Base-by-base conservation (phyloP, 345 rosid species). In the Atalantia buxifolia region DNA sequence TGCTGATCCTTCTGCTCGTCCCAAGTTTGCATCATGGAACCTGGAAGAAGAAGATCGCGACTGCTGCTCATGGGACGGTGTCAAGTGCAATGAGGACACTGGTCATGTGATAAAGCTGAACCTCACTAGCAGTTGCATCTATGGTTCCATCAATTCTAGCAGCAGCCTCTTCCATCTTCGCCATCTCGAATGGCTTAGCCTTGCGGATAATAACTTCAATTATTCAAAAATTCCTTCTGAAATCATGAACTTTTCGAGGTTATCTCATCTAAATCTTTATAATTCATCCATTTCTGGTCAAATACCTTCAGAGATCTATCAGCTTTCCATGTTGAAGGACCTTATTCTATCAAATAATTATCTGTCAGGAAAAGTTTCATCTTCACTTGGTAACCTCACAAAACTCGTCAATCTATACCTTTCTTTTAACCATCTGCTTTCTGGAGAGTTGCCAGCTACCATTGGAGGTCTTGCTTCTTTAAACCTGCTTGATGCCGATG, bases 51-150 rank as follows among this genome's bases (percentile, higher is more conserved):
- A 30, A 57, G 76, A 38, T 50, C 4, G 25, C 2, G 75, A 65
- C n/a, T 80, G 83, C 71, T 83, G 84, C 81, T 59, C 62, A 16
- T 83, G 86, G 81, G 81, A 25, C 0, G 83, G 81, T 12, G 48
- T 83, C 25, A 35, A 55, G 22, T 80, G 81, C 13, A 38, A 83
- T 31, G 62, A 67, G 5, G 50, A 35, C 8, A 30, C 75, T 4
- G 68, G 79, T 9, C 76, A 74, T 53, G 78, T 77, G 16, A 50
- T 76, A n/a, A 69, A 36, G 14, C 80, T 83, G 61, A 0, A 72
- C 38, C 76, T 72, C 48, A 38, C 9, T 1, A 59, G 53, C 5
- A 14, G 55, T 13, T 60, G 28, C 13, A 50, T 74, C 76, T 36
- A 35, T n/a, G 67, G 67, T 60, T 57, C 55, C 31, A 59, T 74